Percentiles rank a stretch among this genome's conserved stretches.
phyloP scores from a whole-genome alignment of 192 early-diverging fungal species.

The Helicostylum pulchrum region DNA sequence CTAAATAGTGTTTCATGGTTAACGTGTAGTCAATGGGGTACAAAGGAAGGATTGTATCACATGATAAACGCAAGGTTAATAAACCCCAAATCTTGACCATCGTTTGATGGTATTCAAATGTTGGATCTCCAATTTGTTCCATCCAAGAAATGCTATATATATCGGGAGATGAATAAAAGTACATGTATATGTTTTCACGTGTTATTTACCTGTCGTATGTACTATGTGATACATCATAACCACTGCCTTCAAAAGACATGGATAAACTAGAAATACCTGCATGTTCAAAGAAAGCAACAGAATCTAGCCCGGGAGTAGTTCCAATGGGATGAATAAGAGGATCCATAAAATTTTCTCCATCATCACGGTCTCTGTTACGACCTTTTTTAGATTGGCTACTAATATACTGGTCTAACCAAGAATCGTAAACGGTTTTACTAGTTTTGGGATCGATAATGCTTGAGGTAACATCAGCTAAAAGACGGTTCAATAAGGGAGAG shows the following conservation, averaged over 20 bases:
- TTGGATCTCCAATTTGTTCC: conserved; percentile 50
- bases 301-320: conserved; percentile 38
- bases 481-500: conserved; percentile 42
- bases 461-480: conserved; percentile 45
- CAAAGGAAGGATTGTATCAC: conserved; percentile 38
- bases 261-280: conserved; percentile 53
- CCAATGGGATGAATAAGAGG: conserved; percentile 1
- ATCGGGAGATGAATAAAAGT: too few species aligned
- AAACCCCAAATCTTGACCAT: conserved; percentile 45
- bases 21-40: conserved; percentile 41
- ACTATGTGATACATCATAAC: conserved; percentile 50
- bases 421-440: conserved; percentile 44
- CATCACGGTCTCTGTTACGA: background rate
- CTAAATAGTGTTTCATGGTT: conserved; percentile 36
- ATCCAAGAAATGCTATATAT: conserved; percentile 49
- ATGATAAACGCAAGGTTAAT: conserved; percentile 41
- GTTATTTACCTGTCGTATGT: conserved; percentile 49
- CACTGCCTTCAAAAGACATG: conserved; percentile 46
- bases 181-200: too few species aligned
- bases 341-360: background rate
- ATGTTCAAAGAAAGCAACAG: conserved; percentile 51
- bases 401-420: conserved; percentile 30
- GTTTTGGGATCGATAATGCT: conserved; percentile 42
- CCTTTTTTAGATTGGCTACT: too few species aligned
- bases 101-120: conserved; percentile 50